phyloP scores from a whole-genome alignment of 2,329 filamentous ascomycete species.

The Hyphodiscus sp. region DNA sequence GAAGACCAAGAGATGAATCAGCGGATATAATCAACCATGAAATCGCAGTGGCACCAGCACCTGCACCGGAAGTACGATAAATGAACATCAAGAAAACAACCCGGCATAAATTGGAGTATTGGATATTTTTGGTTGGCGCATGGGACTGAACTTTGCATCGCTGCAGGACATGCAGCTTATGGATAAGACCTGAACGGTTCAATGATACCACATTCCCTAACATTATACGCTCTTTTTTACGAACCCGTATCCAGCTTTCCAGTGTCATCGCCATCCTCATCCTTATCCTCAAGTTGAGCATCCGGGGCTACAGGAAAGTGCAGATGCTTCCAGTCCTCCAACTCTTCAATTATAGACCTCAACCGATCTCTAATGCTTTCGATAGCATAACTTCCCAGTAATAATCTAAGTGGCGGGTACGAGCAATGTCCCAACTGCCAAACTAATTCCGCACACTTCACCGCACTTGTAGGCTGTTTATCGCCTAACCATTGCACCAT shows the following conservation, averaged over 20 bases:
- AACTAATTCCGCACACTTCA: conserved; percentile 87
- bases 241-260: conserved; percentile 14
- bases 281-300: conserved; percentile 31
- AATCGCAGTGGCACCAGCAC: conserved; percentile 48
- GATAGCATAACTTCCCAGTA: conserved; percentile 91
- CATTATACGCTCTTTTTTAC: conserved; percentile 4
- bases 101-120: not conserved
- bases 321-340: conserved; percentile 87
- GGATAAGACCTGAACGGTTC: not conserved
- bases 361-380: conserved; percentile 90
- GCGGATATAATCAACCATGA: conserved; percentile 54
- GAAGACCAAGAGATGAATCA: conserved; percentile 44
- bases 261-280: conserved; percentile 25
- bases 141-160: not conserved
- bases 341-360: conserved; percentile 86
- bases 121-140: conserved; percentile 9
- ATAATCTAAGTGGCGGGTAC: conserved; percentile 79
- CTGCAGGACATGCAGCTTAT: not conserved
- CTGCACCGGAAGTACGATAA: conserved; percentile 34
- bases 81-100: not conserved
- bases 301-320: conserved; percentile 54
- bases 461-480: conserved; percentile 83
- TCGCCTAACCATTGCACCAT: conserved; percentile 95
- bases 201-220: conserved; percentile 19
- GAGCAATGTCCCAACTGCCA: conserved; percentile 94